These are phyloP conservation scores for Ophiostoma sp. DNA, from an alignment of 2,329 filamentous ascomycete species.

Conservation along the genomic window DNA sequence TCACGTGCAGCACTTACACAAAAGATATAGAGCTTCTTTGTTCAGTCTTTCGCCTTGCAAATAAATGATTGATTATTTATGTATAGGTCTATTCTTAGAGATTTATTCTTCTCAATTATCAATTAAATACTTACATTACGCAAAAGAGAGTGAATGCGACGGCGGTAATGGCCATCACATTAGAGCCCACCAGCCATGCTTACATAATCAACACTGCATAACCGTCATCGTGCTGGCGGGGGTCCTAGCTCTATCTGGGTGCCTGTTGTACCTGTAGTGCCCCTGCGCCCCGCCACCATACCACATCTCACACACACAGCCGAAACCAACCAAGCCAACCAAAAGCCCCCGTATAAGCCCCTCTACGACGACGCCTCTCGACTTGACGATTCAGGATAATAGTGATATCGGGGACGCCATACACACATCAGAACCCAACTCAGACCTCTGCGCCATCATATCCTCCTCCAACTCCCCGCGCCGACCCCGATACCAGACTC, in stretches of 20 bases:
- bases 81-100: too few relatives aligned
- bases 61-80: too few relatives aligned
- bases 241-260: neutral
- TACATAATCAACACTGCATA: neutral
- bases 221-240: neutral
- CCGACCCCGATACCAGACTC: neutral
- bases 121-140: neutral
- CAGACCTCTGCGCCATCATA: neutral
- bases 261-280: neutral
- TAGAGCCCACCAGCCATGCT: neutral
- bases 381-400: neutral
- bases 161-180: neutral
- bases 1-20: slow-evolving; percentile 10
- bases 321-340: slow-evolving; percentile 1
- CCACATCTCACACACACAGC: neutral
- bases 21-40: neutral
- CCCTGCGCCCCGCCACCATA: slow-evolving; percentile 4
- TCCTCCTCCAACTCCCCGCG: neutral
- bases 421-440: neutral
- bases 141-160: neutral
- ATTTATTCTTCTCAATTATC: too few relatives aligned
- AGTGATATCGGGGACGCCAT: neutral
- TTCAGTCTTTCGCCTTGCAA: neutral
- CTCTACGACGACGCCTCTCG: neutral
- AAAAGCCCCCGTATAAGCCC: neutral